Conservation (phyloP, 2,329 filamentous ascomycete species). For the Neodidymelliopsis sp. region DNA sequence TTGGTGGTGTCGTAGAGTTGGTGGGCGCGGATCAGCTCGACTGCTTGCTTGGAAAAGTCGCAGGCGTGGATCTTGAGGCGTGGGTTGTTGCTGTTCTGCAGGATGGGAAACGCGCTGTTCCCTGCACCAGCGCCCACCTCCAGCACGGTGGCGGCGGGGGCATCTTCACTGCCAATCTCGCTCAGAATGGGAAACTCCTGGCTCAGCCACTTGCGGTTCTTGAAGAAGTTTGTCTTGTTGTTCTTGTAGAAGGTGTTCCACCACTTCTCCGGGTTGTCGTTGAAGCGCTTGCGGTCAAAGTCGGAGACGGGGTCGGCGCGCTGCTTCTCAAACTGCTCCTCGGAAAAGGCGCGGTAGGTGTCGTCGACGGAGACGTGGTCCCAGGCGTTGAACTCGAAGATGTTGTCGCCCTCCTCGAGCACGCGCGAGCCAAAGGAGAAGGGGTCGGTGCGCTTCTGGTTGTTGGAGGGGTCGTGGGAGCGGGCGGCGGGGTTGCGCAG, state of each 20-base stretch:
- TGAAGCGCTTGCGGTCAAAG: conserved; percentile 93
- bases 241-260: conserved; percentile 99
- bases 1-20: conserved; percentile 74
- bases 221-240: conserved; percentile 97
- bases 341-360: conserved; percentile 83
- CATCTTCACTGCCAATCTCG: conserved; percentile 73
- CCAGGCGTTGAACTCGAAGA: conserved; percentile 99
- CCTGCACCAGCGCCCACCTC: conserved; percentile 96
- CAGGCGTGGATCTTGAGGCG: conserved; percentile 87
- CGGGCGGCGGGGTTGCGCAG: conserved; percentile 60
- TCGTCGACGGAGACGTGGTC: conserved; percentile 96
- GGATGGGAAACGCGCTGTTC: conserved; percentile 93
- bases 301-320: conserved; percentile 86
- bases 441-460: conserved; percentile 86
- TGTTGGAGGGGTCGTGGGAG: conserved; percentile 75
- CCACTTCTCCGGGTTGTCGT: conserved; percentile 89
- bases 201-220: conserved; percentile 94
- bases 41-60: conserved; percentile 94
- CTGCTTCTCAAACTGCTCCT: conserved; percentile 85
- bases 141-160: conserved; percentile 74
- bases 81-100: conserved; percentile 83
- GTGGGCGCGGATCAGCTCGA: conserved; percentile 87
- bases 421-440: conserved; percentile 95
- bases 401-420: conserved; percentile 83
- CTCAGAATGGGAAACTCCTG: conserved; percentile 94